phyloP scores from a whole-genome alignment of 306 rosid species.

The Herpetospermum pedunculosum region DNA sequence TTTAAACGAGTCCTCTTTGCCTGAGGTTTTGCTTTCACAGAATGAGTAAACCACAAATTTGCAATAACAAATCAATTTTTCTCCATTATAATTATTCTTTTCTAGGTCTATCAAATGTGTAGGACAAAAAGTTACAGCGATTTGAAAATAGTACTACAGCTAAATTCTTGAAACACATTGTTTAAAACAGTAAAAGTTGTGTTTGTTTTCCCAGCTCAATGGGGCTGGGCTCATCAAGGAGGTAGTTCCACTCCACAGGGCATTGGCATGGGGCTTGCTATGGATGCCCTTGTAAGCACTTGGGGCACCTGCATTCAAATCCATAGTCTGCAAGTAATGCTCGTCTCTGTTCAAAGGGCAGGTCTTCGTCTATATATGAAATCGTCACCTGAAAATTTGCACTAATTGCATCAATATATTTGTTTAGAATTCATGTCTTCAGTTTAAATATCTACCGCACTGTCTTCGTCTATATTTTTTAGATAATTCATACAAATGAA shows the following conservation, averaged over 20 bases:
- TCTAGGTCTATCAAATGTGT: neutral
- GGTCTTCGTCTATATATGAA: constrained; percentile 86
- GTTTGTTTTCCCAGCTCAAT: neutral
- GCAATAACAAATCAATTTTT: neutral
- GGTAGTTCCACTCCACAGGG: neutral
- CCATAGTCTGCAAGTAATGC: constrained; percentile 86
- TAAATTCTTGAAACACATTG: neutral
- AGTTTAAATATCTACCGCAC: too few relatives aligned
- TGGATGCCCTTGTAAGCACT: constrained; percentile 47
- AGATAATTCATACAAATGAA: neutral
- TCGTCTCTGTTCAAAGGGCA: constrained; percentile 55
- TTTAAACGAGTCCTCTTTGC: neutral
- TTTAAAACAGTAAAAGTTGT: neutral
- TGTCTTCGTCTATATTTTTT: neutral
- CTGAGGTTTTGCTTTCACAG: neutral
- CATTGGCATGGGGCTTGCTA: constrained; percentile 9
- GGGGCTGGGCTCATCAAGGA: neutral
- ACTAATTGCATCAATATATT: neutral
- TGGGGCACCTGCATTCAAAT: constrained; percentile 59
- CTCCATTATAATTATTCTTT: neutral
- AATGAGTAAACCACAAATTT: neutral
- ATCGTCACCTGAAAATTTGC: constrained; percentile 59
- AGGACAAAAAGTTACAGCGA: neutral
- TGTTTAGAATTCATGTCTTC: too few relatives aligned
- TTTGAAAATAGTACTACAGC: neutral